These are phyloP conservation scores for Beauveria varroae DNA, from an alignment of 2,329 filamentous ascomycete species.

Conservation along the genomic window DNA sequence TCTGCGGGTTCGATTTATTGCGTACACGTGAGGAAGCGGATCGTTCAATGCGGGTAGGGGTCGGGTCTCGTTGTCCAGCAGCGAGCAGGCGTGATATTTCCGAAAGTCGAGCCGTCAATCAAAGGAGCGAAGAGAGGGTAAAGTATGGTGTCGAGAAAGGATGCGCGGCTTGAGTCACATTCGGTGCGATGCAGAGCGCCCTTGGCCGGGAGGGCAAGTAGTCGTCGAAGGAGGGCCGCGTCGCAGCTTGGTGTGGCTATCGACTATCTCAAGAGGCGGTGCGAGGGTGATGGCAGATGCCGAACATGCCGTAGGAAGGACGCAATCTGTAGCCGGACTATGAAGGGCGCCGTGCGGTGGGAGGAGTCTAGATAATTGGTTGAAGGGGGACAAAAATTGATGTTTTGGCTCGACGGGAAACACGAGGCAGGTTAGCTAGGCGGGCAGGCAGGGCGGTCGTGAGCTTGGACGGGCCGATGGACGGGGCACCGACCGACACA, in stretches of 20 bases:
- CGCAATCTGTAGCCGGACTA: not conserved
- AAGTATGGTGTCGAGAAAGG: not conserved
- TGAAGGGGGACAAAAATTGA: not conserved
- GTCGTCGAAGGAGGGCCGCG: not conserved
- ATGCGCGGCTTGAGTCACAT: constrained; percentile 5
- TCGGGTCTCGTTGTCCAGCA: constrained; percentile 1
- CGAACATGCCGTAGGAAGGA: not conserved
- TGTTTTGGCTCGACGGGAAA: not conserved
- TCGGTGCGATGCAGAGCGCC: not conserved
- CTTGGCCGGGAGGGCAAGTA: not conserved
- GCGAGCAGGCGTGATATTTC: not conserved
- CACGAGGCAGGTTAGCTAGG: not conserved
- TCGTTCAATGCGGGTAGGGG: not conserved
- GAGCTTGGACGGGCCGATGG: constrained; percentile 2
- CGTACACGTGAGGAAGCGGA: not conserved
- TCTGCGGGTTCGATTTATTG: not conserved
- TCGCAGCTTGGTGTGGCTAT: not conserved
- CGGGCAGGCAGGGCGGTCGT: not conserved
- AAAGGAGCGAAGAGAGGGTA: not conserved
- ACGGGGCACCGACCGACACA: not conserved
- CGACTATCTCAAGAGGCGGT: not conserved
- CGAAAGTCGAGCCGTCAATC: not conserved
- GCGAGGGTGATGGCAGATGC: not conserved
- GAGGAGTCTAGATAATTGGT: not conserved
- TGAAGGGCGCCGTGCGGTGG: not conserved